phyloP scores from a whole-genome alignment of 768 basidiomycete species.

The Lentinus brumalis region DNA sequence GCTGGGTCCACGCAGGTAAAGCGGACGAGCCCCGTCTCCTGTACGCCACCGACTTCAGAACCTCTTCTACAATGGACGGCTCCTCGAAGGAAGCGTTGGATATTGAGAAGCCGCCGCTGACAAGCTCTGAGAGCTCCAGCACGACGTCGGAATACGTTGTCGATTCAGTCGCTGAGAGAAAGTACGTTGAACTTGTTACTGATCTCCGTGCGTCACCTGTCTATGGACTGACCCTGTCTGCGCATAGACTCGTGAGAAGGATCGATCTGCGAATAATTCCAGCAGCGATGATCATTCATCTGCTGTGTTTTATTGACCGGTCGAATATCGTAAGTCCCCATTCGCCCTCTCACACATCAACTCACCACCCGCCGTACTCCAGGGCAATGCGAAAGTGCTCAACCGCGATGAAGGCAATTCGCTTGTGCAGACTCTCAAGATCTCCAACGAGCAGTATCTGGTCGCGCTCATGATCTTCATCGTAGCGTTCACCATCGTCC shows the following conservation, averaged over 20 bases:
- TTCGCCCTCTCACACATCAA: no score
- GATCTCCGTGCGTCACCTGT: background rate
- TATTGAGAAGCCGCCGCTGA: constrained; percentile 5
- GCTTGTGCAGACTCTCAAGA: constrained; percentile 31
- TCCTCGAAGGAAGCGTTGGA: background rate
- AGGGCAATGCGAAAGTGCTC: constrained; percentile 38
- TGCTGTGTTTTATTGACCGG: constrained; percentile 32
- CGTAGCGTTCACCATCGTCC: constrained; percentile 42
- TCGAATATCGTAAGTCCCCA: constrained; percentile 19
- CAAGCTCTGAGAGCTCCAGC: background rate
- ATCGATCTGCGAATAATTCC: constrained; percentile 39
- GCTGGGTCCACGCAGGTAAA: no score
- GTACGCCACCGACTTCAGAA: no score
- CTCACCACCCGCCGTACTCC: background rate
- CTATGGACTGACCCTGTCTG: background rate
- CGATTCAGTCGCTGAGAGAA: constrained; percentile 8
- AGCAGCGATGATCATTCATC: constrained; percentile 37
- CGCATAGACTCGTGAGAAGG: constrained; percentile 21
- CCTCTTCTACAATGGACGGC: background rate
- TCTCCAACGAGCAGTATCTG: constrained; percentile 35
- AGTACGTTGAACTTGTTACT: background rate
- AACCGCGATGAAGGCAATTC: constrained; percentile 35
- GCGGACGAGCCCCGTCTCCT: no score
- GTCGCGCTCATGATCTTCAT: constrained; percentile 42
- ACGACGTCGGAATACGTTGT: background rate